These are phyloP conservation scores for Tremellales sp. DNA, from an alignment of 1,284 basidiomycete genomes.

Conservation along the genomic window DNA sequence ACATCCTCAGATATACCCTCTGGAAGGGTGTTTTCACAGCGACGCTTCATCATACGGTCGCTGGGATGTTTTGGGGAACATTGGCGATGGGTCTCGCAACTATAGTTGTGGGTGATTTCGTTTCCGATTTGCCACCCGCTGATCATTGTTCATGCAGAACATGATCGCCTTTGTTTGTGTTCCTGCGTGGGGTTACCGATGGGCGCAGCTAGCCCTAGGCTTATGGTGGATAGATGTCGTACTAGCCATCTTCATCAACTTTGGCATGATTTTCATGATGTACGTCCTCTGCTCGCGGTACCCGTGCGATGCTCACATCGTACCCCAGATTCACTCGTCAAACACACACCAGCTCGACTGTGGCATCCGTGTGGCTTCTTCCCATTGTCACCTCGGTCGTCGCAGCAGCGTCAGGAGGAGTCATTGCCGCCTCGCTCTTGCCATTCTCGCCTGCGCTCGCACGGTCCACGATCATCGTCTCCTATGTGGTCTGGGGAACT, in stretches of 20 bases:
- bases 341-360: conserved; percentile 55
- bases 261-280: conserved; percentile 66
- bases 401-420: conserved; percentile 61
- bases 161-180: conserved; percentile 52
- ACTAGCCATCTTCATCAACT: conserved; percentile 59
- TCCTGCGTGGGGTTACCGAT: conserved; percentile 52
- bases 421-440: conserved; percentile 56
- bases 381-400: conserved; percentile 70
- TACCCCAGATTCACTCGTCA: conserved; percentile 59
- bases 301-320: background rate
- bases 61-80: conserved; percentile 64
- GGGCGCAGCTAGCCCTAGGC: conserved; percentile 61
- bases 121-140: conserved; percentile 16
- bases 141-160: conserved; percentile 23
- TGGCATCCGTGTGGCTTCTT: conserved; percentile 65
- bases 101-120: conserved; percentile 51
- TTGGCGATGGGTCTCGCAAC: conserved; percentile 70
- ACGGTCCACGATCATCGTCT: conserved; percentile 56
- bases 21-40: conserved; percentile 59
- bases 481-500: conserved; percentile 49
- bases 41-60: conserved; percentile 59
- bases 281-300: conserved; percentile 37
- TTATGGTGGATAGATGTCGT: conserved; percentile 70
- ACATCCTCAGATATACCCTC: conserved; percentile 55
- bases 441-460: conserved; percentile 54